Evolutionary conservation across 495 filamentous ascomycete species (phyloP).

Genomic region (Neurospora tetrasperma): DNA sequence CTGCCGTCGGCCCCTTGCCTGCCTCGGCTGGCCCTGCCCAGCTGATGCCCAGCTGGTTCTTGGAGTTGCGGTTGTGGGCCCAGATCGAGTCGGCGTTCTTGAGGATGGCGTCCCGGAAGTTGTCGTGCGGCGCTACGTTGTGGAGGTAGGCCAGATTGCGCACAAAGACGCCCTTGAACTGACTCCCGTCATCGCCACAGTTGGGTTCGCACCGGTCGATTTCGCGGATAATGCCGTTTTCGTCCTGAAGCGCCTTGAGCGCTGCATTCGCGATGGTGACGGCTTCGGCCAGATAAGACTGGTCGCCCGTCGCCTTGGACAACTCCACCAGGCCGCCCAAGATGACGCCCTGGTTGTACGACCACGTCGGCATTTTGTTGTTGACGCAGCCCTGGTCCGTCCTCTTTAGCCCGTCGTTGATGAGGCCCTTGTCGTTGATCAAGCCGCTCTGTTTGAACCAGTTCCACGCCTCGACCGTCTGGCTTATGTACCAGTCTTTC

Average conservation of each 20-base stretch:
- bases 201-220: slow-evolving; percentile 45
- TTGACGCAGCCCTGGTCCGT: slow-evolving; percentile 46
- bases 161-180: slow-evolving; percentile 77
- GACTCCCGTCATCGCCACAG: slow-evolving; percentile 49
- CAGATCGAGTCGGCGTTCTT: slow-evolving; percentile 59
- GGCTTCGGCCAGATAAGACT: slow-evolving; percentile 45
- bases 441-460: slow-evolving; percentile 61
- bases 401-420: slow-evolving; percentile 57
- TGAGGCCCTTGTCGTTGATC: slow-evolving; percentile 52
- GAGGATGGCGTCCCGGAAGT: slow-evolving; percentile 44
- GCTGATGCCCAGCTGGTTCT: slow-evolving; percentile 42
- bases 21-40: slow-evolving; percentile 52
- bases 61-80: slow-evolving; percentile 45
- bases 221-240: slow-evolving; percentile 55
- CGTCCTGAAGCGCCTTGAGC: slow-evolving; percentile 43
- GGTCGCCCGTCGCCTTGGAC: slow-evolving; percentile 42
- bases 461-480: slow-evolving; percentile 48
- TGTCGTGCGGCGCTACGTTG: slow-evolving; percentile 36
- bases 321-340: slow-evolving; percentile 65
- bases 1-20: slow-evolving; percentile 28
- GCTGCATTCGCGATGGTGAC: slow-evolving; percentile 54
- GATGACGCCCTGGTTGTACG: slow-evolving; percentile 76
- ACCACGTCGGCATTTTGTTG: slow-evolving; percentile 54
- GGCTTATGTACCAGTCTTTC: slow-evolving; percentile 44
- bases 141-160: slow-evolving; percentile 56